phyloP scores from a whole-genome alignment of 2,329 filamentous ascomycete genomes.

The Colletotrichum filicis region DNA sequence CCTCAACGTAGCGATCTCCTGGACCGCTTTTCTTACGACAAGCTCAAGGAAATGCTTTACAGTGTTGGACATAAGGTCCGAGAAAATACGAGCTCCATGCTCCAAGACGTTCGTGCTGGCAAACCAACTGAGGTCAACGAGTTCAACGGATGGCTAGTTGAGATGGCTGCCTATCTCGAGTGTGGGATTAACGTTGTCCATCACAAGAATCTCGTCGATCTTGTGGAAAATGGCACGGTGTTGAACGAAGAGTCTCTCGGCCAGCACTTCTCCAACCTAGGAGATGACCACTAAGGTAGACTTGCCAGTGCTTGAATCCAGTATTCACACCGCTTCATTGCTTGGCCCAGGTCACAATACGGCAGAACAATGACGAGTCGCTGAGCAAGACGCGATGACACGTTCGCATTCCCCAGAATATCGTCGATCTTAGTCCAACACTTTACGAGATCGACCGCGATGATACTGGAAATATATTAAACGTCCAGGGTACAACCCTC shows the following conservation, averaged over 20 bases:
- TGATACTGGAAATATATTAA: not conserved
- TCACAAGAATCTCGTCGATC: slow-evolving; percentile 53
- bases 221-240: slow-evolving; percentile 51
- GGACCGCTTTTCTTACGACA: slow-evolving; percentile 55
- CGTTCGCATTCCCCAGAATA: not conserved
- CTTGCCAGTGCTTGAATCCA: not conserved
- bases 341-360: not conserved
- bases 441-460: not conserved
- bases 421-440: not conserved
- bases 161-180: slow-evolving; percentile 54
- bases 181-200: slow-evolving; percentile 46
- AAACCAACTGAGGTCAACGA: slow-evolving; percentile 66
- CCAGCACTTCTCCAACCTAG: slow-evolving; percentile 38
- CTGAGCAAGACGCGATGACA: not conserved
- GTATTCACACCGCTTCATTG: too few species aligned
- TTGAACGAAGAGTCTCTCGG: slow-evolving; percentile 49
- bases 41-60: slow-evolving; percentile 58
- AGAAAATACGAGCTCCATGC: slow-evolving; percentile 70
- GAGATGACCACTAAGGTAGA: not conserved
- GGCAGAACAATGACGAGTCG: not conserved
- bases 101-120: slow-evolving; percentile 65
- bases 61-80: slow-evolving; percentile 58
- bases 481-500: not conserved
- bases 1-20: slow-evolving; percentile 31
- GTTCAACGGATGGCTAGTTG: slow-evolving; percentile 69